Evolutionary conservation across 2,329 filamentous ascomycete genomes (phyloP).

Genomic region (Plenodomus lindquistii): DNA sequence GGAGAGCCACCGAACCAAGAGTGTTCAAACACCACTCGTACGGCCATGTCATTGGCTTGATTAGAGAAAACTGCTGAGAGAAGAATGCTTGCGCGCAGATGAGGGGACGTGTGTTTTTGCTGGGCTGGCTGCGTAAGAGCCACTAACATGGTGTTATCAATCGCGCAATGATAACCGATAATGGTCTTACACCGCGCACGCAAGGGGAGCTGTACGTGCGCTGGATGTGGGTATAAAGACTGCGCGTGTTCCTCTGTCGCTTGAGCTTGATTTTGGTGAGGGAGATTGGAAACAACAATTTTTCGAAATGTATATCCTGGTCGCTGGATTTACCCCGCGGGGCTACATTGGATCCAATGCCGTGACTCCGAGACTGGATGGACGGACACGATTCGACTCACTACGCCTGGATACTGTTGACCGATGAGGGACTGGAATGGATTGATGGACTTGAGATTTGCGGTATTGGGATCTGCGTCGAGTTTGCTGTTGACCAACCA

Average conservation of each 20-base stretch:
- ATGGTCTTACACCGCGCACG: conserved; percentile 32
- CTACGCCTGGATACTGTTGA: background rate
- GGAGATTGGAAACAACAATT: background rate
- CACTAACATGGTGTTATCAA: conserved; percentile 43
- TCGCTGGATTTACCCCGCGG: background rate
- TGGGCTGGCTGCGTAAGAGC: conserved; percentile 6
- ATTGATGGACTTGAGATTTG: background rate
- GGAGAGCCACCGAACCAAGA: background rate
- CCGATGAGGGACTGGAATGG: background rate
- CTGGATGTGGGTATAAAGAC: conserved; percentile 10
- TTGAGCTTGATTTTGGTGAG: background rate
- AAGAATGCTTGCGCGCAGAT: background rate
- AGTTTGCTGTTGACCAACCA: background rate
- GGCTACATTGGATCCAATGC: background rate
- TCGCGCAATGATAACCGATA: conserved; percentile 43
- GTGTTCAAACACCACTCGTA: background rate
- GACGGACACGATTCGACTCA: background rate
- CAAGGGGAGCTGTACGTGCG: conserved; percentile 1
- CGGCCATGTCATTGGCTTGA: conserved; percentile 27
- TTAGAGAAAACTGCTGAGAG: background rate
- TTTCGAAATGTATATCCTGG: background rate
- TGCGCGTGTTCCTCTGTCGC: background rate
- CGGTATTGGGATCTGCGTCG: background rate
- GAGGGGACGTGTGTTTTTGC: conserved; percentile 11
- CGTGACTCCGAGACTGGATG: background rate